These are phyloP conservation scores for Salix viminalis DNA, from an alignment of 345 rosid genomes.

Conservation along the genomic window DNA sequence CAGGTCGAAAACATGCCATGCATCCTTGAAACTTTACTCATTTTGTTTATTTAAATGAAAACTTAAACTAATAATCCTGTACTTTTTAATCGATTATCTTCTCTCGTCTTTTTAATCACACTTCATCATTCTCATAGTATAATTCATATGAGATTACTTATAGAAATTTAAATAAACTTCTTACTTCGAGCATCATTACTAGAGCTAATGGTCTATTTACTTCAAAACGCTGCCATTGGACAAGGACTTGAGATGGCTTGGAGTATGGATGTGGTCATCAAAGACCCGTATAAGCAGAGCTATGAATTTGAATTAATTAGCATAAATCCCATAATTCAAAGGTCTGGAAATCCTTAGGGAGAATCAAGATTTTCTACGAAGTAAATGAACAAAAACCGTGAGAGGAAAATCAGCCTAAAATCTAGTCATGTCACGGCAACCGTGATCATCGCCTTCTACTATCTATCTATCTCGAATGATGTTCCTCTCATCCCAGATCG, in stretches of 20 bases:
- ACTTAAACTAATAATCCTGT: too few species aligned
- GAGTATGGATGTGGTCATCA: background rate
- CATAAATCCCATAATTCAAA: background rate
- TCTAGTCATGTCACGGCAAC: background rate
- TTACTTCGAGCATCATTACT: too few species aligned
- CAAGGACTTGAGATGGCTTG: background rate
- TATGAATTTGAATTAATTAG: background rate
- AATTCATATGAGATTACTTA: too few species aligned
- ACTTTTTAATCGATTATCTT: too few species aligned
- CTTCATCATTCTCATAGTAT: too few species aligned
- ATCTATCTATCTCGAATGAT: slow-evolving; percentile 1
- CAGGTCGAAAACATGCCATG: too few species aligned
- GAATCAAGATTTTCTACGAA: background rate
- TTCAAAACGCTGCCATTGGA: background rate
- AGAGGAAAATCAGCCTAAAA: background rate
- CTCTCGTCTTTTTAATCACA: too few species aligned
- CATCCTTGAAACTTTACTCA: too few species aligned
- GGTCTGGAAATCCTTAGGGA: background rate
- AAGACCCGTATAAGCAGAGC: background rate
- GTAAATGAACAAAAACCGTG: background rate
- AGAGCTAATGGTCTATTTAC: too few species aligned
- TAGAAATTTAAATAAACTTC: too few species aligned
- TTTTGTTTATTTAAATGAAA: too few species aligned
- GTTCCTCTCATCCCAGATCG: slow-evolving; percentile 46
- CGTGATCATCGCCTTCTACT: background rate